A percentile compares a stretch with the other conserved stretches of the same genome.
phyloP scores from a whole-genome alignment of 345 rosid species.

The Garcia nutans region DNA sequence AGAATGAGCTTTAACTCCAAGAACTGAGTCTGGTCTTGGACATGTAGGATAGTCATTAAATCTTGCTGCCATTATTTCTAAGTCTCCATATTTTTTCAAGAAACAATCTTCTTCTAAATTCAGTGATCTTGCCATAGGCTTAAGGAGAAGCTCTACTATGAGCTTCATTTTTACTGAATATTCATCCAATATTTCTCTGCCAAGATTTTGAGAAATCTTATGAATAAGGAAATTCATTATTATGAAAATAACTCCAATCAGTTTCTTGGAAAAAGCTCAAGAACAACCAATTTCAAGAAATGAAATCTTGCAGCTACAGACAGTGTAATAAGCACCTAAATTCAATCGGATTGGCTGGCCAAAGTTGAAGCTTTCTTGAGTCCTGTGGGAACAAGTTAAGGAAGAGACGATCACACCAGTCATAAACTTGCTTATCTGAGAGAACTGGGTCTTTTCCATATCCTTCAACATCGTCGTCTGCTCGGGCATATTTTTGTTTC shows the following conservation, averaged over 20 bases:
- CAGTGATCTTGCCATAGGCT: constrained; percentile 16
- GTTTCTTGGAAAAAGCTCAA: too few relatives aligned
- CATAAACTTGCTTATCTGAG: constrained; percentile 55
- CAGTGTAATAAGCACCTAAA: background rate
- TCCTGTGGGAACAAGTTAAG: constrained; percentile 48
- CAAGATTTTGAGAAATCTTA: too few relatives aligned
- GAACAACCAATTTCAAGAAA: too few relatives aligned
- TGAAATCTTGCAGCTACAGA: too few relatives aligned
- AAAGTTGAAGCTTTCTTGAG: constrained; percentile 8
- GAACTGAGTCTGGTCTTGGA: constrained; percentile 22
- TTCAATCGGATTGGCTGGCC: constrained; percentile 2
- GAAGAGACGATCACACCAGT: constrained; percentile 68
- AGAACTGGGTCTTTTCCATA: constrained; percentile 72
- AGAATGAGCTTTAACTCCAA: constrained; percentile 23
- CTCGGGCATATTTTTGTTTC: constrained; percentile 56
- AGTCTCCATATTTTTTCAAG: constrained; percentile 11
- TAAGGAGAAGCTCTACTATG: constrained; percentile 7
- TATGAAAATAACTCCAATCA: too few relatives aligned
- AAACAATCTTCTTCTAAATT: constrained; percentile 18
- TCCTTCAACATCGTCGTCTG: constrained; percentile 51
- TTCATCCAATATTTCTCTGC: constrained; percentile 6
- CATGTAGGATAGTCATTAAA: constrained; percentile 25
- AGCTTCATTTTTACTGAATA: constrained; percentile 7
- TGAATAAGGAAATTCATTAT: too few relatives aligned
- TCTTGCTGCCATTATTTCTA: constrained; percentile 16